Percentiles rank a stretch among this genome's conserved stretches.
phyloP scores from a whole-genome alignment of 2,329 filamentous ascomycete species.

The Leptographium procerum region DNA sequence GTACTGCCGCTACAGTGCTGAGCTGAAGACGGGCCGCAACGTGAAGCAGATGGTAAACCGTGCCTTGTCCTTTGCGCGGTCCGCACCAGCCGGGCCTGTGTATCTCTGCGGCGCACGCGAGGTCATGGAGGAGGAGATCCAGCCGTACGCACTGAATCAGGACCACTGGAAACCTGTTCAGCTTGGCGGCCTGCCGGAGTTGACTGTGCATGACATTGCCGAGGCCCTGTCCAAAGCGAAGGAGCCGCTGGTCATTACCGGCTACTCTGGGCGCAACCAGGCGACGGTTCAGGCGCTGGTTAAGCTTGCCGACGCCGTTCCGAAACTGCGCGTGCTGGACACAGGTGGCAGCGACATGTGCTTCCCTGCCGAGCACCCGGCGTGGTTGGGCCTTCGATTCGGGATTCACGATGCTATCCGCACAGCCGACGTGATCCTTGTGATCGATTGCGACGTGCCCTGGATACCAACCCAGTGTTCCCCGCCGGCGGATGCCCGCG shows the following conservation, averaged over 20 bases:
- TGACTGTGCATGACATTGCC: constrained; percentile 47
- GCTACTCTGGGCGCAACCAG: constrained; percentile 61
- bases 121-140: constrained; percentile 75
- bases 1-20: constrained; percentile 74
- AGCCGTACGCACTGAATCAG: constrained; percentile 58
- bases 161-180: constrained; percentile 59
- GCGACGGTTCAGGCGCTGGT: constrained; percentile 49
- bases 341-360: constrained; percentile 73
- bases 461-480: constrained; percentile 75
- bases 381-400: constrained; percentile 59
- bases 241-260: constrained; percentile 58
- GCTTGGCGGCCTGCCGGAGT: constrained; percentile 45
- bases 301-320: constrained; percentile 54
- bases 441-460: constrained; percentile 82
- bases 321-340: constrained; percentile 60
- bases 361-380: constrained; percentile 60
- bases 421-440: constrained; percentile 71
- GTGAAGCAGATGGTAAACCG: constrained; percentile 85
- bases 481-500: constrained; percentile 37
- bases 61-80: constrained; percentile 69
- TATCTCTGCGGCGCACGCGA: constrained; percentile 71
- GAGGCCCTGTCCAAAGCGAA: constrained; percentile 52
- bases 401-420: constrained; percentile 63
- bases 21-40: constrained; percentile 75
- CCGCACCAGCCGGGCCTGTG: constrained; percentile 66